Percentiles rank a stretch among this genome's conserved stretches.
Evolutionary conservation across 2,329 filamentous ascomycete genomes (phyloP).

Genomic region (Cyphellophora europaea): DNA sequence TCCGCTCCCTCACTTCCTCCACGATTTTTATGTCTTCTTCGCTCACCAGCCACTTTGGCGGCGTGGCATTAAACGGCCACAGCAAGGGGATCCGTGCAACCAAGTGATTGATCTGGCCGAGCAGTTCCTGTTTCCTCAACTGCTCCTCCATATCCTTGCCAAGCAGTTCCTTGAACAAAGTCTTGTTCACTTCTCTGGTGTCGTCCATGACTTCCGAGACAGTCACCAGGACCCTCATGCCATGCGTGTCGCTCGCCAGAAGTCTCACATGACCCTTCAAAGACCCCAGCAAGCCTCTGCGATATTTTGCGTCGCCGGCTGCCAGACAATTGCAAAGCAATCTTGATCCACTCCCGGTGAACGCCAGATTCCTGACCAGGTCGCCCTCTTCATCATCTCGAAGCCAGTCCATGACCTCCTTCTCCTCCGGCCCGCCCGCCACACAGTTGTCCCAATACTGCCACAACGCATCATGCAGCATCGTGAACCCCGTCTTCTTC

Average conservation of each 20-base stretch:
- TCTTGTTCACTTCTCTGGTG: slow-evolving; percentile 77
- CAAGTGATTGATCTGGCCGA: slow-evolving; percentile 33
- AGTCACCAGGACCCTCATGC: slow-evolving; percentile 70
- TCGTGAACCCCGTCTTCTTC: slow-evolving; percentile 92
- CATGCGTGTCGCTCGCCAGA: slow-evolving; percentile 72
- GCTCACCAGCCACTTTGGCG: slow-evolving; percentile 54
- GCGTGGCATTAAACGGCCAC: slow-evolving; percentile 65
- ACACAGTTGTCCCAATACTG: slow-evolving; percentile 84
- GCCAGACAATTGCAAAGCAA: slow-evolving; percentile 75
- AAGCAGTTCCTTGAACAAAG: slow-evolving; percentile 78
- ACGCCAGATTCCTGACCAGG: slow-evolving; percentile 87
- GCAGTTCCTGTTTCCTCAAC: slow-evolving; percentile 32
- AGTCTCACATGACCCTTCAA: slow-evolving; percentile 84
- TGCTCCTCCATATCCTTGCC: slow-evolving; percentile 48
- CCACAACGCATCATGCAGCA: slow-evolving; percentile 96
- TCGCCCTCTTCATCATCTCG: slow-evolving; percentile 89
- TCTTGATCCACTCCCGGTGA: slow-evolving; percentile 79
- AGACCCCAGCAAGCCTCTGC: slow-evolving; percentile 75
- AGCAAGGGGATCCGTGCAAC: slow-evolving; percentile 57
- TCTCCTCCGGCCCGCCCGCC: slow-evolving; percentile 68
- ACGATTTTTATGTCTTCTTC: slow-evolving; percentile 59
- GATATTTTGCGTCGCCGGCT: slow-evolving; percentile 81
- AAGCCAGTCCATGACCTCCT: slow-evolving; percentile 79
- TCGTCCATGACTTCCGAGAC: slow-evolving; percentile 91
- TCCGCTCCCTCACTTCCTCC: slow-evolving; percentile 67